Conservation (phyloP, 129 eudicot species). For the Flaveria trinervia region DNA sequence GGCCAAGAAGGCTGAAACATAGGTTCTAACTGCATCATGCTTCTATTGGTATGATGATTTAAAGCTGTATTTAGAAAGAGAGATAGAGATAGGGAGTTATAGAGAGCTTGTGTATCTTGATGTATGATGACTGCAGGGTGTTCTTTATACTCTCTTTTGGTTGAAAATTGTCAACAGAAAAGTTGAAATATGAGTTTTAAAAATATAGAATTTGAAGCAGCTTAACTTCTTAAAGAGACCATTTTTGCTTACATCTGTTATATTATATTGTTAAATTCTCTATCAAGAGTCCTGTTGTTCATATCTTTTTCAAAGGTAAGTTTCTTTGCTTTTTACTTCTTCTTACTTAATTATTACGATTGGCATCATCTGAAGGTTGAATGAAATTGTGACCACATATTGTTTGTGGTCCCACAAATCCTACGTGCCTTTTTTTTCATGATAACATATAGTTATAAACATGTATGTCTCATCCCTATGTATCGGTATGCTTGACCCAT, state of each 20-base stretch:
- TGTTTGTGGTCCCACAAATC: neutral
- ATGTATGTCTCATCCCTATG: too few species aligned
- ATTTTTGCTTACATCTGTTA: conserved; percentile 5
- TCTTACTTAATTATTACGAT: conserved; percentile 14
- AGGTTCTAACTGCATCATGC: conserved; percentile 49
- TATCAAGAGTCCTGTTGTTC: conserved; percentile 19
- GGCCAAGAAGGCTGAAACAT: conserved; percentile 51
- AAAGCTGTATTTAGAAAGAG: conserved; percentile 8
- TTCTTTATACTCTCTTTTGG: conserved; percentile 22
- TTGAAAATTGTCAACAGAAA: conserved; percentile 15
- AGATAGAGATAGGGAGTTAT: conserved; percentile 2
- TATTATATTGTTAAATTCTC: conserved; percentile 28
- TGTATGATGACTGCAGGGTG: conserved; percentile 12
- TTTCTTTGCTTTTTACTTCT: conserved; percentile 18
- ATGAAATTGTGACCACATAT: conserved; percentile 20
- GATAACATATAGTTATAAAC: too few species aligned
- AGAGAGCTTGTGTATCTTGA: conserved; percentile 16
- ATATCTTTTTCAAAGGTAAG: conserved; percentile 8
- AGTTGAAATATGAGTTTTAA: conserved; percentile 19
- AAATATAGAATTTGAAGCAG: conserved; percentile 18
- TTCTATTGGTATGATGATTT: conserved; percentile 2
- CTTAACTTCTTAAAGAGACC: conserved; percentile 17
- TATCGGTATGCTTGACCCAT: too few species aligned
- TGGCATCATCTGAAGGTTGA: conserved; percentile 26
- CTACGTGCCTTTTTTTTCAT: neutral